phyloP scores from a whole-genome alignment of 257 asterid genomes.

The Euphrasia confusa region DNA sequence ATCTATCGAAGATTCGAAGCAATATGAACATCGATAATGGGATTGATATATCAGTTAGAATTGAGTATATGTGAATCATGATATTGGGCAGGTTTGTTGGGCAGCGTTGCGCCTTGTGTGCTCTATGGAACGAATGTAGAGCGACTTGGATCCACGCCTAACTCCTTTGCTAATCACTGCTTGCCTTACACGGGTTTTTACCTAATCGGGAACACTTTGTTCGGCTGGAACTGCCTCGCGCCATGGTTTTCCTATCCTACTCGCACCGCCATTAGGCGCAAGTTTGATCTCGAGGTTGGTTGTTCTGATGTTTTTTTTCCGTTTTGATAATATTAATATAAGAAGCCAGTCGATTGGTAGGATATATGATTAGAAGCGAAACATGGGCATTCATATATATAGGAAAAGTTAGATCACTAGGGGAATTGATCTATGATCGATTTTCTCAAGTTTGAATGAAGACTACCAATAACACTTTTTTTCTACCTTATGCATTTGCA shows the following conservation, averaged over 20 bases:
- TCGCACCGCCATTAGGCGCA: slow-evolving; percentile 84
- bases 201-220: slow-evolving; percentile 57
- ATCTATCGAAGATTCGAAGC: not conserved
- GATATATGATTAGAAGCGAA: too few species aligned
- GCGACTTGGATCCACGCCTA: slow-evolving; percentile 63
- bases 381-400: too few species aligned
- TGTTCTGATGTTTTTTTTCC: not conserved
- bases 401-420: too few species aligned
- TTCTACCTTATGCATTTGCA: too few species aligned
- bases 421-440: too few species aligned
- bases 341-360: too few species aligned
- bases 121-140: slow-evolving; percentile 84
- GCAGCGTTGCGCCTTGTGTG: slow-evolving; percentile 85
- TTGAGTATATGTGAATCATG: not conserved
- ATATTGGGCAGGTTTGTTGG: slow-evolving; percentile 65
- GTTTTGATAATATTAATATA: not conserved
- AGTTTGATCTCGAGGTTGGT: slow-evolving; percentile 80
- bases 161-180: slow-evolving; percentile 76
- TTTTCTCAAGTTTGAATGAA: too few species aligned
- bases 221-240: slow-evolving; percentile 81
- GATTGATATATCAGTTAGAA: not conserved
- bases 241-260: slow-evolving; percentile 76
- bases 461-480: too few species aligned
- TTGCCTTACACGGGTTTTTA: slow-evolving; percentile 81
- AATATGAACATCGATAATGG: not conserved